A percentile compares a stretch with the other conserved stretches of the same genome.
Evolutionary conservation across 2,329 filamentous ascomycete species (phyloP).

Genomic region (Fusarium proliferatum): DNA sequence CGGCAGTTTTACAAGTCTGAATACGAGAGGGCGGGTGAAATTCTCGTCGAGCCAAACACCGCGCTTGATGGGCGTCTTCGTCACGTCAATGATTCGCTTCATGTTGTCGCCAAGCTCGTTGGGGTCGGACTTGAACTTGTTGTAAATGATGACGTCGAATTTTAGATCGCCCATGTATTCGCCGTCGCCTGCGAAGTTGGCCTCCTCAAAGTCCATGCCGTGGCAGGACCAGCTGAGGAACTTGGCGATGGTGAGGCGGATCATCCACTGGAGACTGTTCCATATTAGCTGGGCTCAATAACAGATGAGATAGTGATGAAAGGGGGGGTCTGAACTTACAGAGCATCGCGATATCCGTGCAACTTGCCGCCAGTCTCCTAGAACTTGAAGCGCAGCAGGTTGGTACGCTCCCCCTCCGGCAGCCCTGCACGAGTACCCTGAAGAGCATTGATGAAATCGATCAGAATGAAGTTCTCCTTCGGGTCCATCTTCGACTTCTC

Average conservation of each 20-base stretch:
- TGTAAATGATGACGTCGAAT: conserved; percentile 1
- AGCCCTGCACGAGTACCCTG: neutral
- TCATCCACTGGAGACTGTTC: conserved; percentile 25
- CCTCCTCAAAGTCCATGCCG: neutral
- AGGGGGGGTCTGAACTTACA: neutral
- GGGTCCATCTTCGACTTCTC: neutral
- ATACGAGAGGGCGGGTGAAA: neutral
- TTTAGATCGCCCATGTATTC: neutral
- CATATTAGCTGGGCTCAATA: neutral
- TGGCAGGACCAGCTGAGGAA: conserved; percentile 6
- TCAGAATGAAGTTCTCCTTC: neutral
- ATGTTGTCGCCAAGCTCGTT: neutral
- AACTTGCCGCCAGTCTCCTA: neutral
- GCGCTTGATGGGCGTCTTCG: neutral
- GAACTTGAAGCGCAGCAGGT: conserved; percentile 18
- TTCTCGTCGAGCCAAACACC: neutral
- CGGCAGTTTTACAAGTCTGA: neutral
- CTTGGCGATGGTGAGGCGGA: conserved; percentile 1
- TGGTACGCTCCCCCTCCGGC: neutral
- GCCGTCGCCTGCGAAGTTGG: neutral
- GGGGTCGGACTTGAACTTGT: neutral
- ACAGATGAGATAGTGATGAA: rapidly evolving
- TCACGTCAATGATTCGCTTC: neutral
- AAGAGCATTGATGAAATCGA: conserved; percentile 17
- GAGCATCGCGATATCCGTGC: conserved; percentile 3